Conservation (phyloP, 192 early-diverging fungal species). For the Geosiphon pyriformis region DNA sequence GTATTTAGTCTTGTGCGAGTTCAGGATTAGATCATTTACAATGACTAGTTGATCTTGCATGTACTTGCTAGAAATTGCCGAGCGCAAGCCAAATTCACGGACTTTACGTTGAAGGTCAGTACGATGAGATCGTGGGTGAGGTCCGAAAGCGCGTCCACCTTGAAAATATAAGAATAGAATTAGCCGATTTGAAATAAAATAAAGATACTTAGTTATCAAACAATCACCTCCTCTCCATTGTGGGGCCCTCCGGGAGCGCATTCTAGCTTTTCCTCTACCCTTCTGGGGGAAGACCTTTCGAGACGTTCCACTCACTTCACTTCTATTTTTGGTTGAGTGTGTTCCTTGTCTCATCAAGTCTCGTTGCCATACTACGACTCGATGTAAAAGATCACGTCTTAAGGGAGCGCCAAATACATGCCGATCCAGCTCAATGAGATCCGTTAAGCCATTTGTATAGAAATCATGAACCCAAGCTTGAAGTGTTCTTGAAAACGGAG, state of each 20-base stretch:
- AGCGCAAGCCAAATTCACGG: slow-evolving; percentile 75
- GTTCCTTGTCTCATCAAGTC: slow-evolving; percentile 78
- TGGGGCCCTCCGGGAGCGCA: slow-evolving; percentile 77
- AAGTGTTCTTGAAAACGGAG: slow-evolving; percentile 40
- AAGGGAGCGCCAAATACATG: slow-evolving; percentile 71
- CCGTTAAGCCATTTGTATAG: slow-evolving; percentile 61
- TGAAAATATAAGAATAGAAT: too few species aligned
- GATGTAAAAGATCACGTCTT: slow-evolving; percentile 77
- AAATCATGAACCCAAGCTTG: slow-evolving; percentile 78
- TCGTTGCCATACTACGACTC: slow-evolving; percentile 84
- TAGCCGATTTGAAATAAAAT: too few species aligned
- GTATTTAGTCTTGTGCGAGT: slow-evolving; percentile 54
- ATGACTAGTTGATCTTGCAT: slow-evolving; percentile 82
- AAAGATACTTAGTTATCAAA: neutral
- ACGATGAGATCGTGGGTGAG: slow-evolving; percentile 76
- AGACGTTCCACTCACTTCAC: slow-evolving; percentile 80
- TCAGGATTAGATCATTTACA: slow-evolving; percentile 62
- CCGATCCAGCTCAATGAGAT: slow-evolving; percentile 65
- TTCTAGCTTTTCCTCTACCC: slow-evolving; percentile 87
- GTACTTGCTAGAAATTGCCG: slow-evolving; percentile 84
- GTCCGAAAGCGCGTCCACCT: slow-evolving; percentile 84
- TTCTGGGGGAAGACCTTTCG: slow-evolving; percentile 86
- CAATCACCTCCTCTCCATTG: slow-evolving; percentile 80
- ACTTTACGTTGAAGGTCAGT: slow-evolving; percentile 84
- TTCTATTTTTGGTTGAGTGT: slow-evolving; percentile 69